Conservation (phyloP, 2,329 filamentous ascomycete genomes). For the Simplicillium sp. region DNA sequence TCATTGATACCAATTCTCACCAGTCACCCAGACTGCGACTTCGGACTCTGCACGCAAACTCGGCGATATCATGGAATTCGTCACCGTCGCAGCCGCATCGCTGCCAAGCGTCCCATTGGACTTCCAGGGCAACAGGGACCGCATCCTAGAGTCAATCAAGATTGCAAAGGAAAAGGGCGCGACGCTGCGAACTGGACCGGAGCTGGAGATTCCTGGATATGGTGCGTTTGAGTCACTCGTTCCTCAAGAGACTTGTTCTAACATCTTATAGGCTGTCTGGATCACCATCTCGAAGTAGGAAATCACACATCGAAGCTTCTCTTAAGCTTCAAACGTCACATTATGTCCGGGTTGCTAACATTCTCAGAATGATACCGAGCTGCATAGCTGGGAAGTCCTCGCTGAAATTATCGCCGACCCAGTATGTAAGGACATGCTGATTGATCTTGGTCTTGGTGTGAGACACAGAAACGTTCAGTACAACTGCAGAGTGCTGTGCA, state of each 20-base stretch:
- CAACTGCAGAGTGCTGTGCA: conserved; percentile 25
- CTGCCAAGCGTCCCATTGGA: conserved; percentile 38
- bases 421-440: conserved; percentile 17
- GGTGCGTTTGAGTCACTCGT: neutral
- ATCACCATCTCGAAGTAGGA: conserved; percentile 19
- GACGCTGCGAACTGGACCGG: conserved; percentile 51
- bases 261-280: conserved; percentile 8
- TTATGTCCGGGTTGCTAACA: neutral
- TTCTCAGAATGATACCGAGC: conserved; percentile 17
- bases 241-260: neutral
- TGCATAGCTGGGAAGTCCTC: conserved; percentile 21
- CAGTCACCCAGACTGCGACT: no score
- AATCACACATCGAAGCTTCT: no score
- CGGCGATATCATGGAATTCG: conserved; percentile 15
- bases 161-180: conserved; percentile 51
- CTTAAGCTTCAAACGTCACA: no score
- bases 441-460: conserved; percentile 18
- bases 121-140: conserved; percentile 51
- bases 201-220: conserved; percentile 28
- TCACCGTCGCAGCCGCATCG: conserved; percentile 25
- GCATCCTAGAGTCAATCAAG: conserved; percentile 54
- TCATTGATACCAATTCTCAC: no score
- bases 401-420: conserved; percentile 20
- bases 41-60: neutral
- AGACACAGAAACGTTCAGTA: conserved; percentile 24